Evolutionary conservation across 1,284 basidiomycete genomes (phyloP), one percentile per base, ranked within the genome.

Genomic region (Leccinum solheimii): DNA sequence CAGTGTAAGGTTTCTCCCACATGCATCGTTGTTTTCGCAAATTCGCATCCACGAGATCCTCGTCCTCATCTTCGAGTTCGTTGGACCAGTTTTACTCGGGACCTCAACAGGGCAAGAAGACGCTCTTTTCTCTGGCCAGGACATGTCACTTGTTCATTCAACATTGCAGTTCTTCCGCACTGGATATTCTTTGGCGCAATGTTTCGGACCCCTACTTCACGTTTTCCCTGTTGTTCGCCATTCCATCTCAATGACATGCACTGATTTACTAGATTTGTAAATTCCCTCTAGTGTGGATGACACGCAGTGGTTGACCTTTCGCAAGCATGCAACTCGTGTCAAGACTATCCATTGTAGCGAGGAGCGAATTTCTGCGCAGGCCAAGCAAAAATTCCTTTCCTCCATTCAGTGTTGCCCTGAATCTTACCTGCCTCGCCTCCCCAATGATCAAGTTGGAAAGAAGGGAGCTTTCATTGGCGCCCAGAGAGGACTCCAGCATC

Each of bases 161-260:
- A 21, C 21, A 21, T 21, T 21, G 21, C 21, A 23, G 56, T 54
- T 53, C 59, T 6, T 52, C 58, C 3, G 69, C 69, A 1, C 19
- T 70, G 10, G 67, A 69, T 27, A 9, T 40, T n/a, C 65, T 70
- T 11, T 68, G 67, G 67, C 54, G 13, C 14, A 49, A 65, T 6
- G 45, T 14, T 57, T 68, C 16, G 34, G 26, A 3, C 67, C 69
- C 3, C 3, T 69, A 0, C 52, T 69, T 21, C 40, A 27, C 0
- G 5, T 57, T 13, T 52, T 60, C 3, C 69, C 65, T 0, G n/a
- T 10, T 0, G 68, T 68, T 36, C 21, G 66, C 38, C 16, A 10
- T 8, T 5, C 0, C 19, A 13, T 52, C 19, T 30, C 30, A 5
- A 27, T 1, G 5, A 21, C 2, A 2, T 14, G 30, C 36, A 14